Base-by-base conservation (phyloP, 2,329 filamentous ascomycete genomes). In the Xylariaceae sp. region DNA sequence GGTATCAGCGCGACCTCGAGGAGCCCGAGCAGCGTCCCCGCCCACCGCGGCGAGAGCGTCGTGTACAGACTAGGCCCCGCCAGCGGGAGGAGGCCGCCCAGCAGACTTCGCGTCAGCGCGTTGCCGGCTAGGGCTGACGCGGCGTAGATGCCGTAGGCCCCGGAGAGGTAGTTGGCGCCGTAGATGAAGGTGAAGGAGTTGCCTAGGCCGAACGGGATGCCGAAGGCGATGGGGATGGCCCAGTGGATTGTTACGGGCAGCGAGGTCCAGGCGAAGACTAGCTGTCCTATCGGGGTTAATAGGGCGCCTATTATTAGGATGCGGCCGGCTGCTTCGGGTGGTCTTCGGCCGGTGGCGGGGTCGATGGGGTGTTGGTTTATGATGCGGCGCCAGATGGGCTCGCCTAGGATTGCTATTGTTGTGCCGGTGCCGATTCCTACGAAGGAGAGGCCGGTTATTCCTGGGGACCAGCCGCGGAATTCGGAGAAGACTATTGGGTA, bases 251-350 rank as follows among this genome's bases (percentile, higher is more conserved):
- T 80, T 0, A 72, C 73, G 0, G 91, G 91, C 0, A 90, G 81
- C 56, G 86, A 91, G 0, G 91, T 95, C 90, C 90, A 96, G 0
- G 88, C 84, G 66, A 96, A 96, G 69, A 86, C 87, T 21, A 96
- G 80, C 70, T 96, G 86, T 15, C 91, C 92, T 2, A 89, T 69
- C 0, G 90, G 87, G 0, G 88, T 84, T 1, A 89, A 74, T 1
- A 95, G 68, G 0, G 89, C 83, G 3, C 87, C 89, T 22, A 95
- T 81, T 61, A 86, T 89, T 65, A 96, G 87, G 53, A 94, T 80
- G 40, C 84, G 81, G 3, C 92, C 89, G 60, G 88, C 89, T 1
- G 90, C 86, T 71, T 96, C 92, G 0, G 91, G 91, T 0, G 81
- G 77, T 0, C 83, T 79, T 36, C 83, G 84, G 10, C 88, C 88